phyloP scores from a whole-genome alignment of 1,284 basidiomycete species.

The Naganishia cerealis region DNA sequence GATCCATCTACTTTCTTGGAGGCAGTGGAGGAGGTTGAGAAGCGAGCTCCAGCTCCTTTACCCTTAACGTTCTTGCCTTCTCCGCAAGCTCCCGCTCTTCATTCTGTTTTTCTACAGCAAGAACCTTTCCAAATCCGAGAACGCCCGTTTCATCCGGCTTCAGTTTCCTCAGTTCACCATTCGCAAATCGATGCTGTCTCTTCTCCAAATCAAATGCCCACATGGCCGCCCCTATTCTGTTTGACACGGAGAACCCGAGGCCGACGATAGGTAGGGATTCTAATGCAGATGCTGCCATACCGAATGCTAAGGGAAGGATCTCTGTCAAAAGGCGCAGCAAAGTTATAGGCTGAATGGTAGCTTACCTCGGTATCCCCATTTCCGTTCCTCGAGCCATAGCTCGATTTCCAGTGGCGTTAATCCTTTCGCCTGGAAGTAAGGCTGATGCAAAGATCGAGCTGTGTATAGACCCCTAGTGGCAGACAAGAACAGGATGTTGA shows the following conservation, averaged over 20 bases:
- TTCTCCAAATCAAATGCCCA: constrained; percentile 67
- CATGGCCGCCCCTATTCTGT: constrained; percentile 64
- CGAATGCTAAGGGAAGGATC: constrained; percentile 62
- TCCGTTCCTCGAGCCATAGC: constrained; percentile 78
- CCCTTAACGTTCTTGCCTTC: not conserved
- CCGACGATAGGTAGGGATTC: constrained; percentile 77
- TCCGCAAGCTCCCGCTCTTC: constrained; percentile 3
- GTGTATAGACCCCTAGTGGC: constrained; percentile 69
- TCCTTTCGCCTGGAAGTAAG: constrained; percentile 76
- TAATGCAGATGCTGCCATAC: constrained; percentile 72
- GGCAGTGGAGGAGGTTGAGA: constrained; percentile 18
- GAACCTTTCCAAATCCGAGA: constrained; percentile 21
- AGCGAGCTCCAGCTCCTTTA: not conserved
- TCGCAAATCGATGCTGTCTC: constrained; percentile 65
- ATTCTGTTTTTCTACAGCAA: constrained; percentile 21
- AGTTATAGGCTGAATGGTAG: constrained; percentile 4
- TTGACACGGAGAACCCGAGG: constrained; percentile 75
- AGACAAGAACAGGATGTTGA: constrained; percentile 66
- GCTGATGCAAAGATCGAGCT: constrained; percentile 67
- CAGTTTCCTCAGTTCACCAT: constrained; percentile 49
- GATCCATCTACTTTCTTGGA: not conserved
- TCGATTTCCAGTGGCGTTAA: constrained; percentile 70
- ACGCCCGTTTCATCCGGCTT: constrained; percentile 37
- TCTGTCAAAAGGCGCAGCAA: not conserved
- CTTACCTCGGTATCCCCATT: constrained; percentile 77